Percentiles rank a stretch among this genome's conserved stretches.
phyloP scores from a whole-genome alignment of 169 alveolate genomes.

The Eimeria sp. region DNA sequence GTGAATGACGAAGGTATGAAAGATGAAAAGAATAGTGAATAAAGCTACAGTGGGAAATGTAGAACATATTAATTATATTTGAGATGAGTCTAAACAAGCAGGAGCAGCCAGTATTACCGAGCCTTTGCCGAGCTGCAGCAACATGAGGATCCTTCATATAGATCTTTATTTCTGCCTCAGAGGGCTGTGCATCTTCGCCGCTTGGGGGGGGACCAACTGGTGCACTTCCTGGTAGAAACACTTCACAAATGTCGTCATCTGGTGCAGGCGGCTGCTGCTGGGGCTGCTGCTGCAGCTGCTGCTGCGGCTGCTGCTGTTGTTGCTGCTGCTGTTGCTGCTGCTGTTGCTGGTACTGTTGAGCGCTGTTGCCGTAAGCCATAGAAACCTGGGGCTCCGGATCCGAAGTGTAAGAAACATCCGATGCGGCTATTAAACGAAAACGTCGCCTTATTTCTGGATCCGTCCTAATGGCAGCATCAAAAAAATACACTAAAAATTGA shows the following conservation, averaged over 20 bases:
- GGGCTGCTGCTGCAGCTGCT: neutral
- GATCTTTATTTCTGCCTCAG: neutral
- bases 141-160: slow-evolving; percentile 1
- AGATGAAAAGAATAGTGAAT: neutral
- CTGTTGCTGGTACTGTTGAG: neutral
- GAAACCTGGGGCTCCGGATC: neutral
- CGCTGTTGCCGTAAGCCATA: neutral
- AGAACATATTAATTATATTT: neutral
- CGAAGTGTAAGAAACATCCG: neutral
- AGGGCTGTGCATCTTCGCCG: neutral
- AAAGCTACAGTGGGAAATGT: neutral
- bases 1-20: no score
- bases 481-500: neutral
- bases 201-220: neutral
- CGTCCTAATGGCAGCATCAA: neutral
- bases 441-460: neutral
- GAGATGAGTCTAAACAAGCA: neutral
- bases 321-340: neutral
- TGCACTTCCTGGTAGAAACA: neutral
- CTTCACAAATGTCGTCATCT: neutral
- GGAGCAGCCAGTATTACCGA: neutral
- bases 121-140: neutral
- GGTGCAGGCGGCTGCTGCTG: neutral
- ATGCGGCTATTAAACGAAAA: neutral
- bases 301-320: neutral